phyloP scores from a whole-genome alignment of 176 grass and related monocot species.

The Aegilops umbellulata region DNA sequence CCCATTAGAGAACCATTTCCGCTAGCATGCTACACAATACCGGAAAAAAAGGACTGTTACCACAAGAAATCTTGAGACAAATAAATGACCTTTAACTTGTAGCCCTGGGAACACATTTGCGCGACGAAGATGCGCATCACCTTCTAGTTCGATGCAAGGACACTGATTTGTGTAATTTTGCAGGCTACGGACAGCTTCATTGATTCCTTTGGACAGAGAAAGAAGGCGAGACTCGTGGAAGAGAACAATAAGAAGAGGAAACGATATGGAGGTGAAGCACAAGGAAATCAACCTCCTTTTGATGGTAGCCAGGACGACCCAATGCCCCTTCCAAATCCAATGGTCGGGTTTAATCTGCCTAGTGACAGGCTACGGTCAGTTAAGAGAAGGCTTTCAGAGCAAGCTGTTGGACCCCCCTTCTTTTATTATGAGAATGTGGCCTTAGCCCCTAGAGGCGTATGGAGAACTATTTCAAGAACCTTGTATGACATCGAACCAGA shows the following conservation, averaged over 20 bases:
- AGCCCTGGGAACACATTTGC: background rate
- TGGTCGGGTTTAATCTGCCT: conserved; percentile 68
- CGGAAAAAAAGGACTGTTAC: background rate
- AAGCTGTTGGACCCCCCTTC: conserved; percentile 59
- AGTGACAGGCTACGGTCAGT: conserved; percentile 9
- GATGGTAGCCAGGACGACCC: conserved; percentile 20
- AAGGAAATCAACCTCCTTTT: conserved; percentile 15
- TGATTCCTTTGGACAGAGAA: conserved; percentile 9
- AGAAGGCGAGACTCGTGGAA: conserved; percentile 3
- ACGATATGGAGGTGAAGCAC: conserved; percentile 15
- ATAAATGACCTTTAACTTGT: background rate
- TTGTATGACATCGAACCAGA: conserved; percentile 73
- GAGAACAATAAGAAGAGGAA: conserved; percentile 42
- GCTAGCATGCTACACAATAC: background rate
- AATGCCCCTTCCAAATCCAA: conserved; percentile 52
- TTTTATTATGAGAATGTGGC: conserved; percentile 89
- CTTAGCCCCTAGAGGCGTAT: conserved; percentile 62
- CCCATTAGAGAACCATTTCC: background rate
- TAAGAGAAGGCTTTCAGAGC: conserved; percentile 28
- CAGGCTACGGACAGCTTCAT: background rate
- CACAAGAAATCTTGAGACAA: too few relatives aligned
- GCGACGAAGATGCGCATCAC: too few relatives aligned
- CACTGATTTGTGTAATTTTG: background rate
- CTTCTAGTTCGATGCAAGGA: background rate
- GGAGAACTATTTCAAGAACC: conserved; percentile 56